phyloP scores from a whole-genome alignment of 148 eudicot genomes.

The Beta vulgaris region DNA sequence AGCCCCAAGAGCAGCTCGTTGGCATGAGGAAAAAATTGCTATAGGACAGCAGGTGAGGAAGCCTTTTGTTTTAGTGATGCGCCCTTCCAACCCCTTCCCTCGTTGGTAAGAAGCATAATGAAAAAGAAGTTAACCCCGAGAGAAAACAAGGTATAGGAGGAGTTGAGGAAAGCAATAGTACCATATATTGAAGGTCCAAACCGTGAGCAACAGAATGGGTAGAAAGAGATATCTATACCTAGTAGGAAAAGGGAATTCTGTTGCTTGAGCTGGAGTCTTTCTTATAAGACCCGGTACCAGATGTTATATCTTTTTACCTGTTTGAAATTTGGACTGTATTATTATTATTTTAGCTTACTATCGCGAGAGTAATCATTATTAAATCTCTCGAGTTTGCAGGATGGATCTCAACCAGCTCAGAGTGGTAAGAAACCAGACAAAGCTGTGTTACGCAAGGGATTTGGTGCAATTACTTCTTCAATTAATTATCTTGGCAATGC shows the following conservation, averaged over 20 bases:
- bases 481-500: slow-evolving; percentile 73
- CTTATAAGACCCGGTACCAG: neutral
- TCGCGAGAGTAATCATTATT: neutral
- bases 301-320: neutral
- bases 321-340: neutral
- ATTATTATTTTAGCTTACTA: no score
- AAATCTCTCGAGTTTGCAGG: slow-evolving; percentile 31
- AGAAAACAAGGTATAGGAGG: neutral
- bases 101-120: neutral
- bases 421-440: slow-evolving; percentile 43
- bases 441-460: slow-evolving; percentile 58
- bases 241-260: neutral
- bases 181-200: neutral
- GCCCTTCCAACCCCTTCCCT: neutral
- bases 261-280: slow-evolving; percentile 7
- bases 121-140: neutral
- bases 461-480: slow-evolving; percentile 66
- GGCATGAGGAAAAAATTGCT: slow-evolving; percentile 26
- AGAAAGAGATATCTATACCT: neutral
- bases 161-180: no score
- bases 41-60: slow-evolving; percentile 45
- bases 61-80: neutral
- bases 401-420: slow-evolving; percentile 31
- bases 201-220: neutral
- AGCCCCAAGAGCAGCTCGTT: slow-evolving; percentile 25